Base-by-base conservation (phyloP, 1,139 yeast genomes). In the Geotrichum bryndzae region DNA sequence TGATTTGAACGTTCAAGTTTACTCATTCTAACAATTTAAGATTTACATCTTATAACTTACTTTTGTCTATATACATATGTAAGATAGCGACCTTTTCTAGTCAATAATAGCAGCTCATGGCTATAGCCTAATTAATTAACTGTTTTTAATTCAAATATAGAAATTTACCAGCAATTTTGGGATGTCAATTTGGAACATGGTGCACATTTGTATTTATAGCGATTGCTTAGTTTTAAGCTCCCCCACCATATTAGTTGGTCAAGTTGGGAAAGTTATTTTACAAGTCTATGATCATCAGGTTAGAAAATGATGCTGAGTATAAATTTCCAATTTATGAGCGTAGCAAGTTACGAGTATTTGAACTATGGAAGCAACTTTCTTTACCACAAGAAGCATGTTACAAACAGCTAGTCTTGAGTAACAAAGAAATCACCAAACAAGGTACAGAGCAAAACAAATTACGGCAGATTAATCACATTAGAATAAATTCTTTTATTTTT, bases 401-500 rank as follows among this genome's bases (percentile, higher is more conserved):
- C 45, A n/a, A 15, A 56, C 2, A 23, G 15, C 31, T 18, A 22
- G 10, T 18, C 23, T 33, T 6, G 35, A 35, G n/a, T 13, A 18
- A 50, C 6, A 11, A 38, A 53, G 11, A 35, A 35, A 35, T 35
- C n/a, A 35, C 41, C n/a, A 15, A 35, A 15, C 41, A 35, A 13
- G 15, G 11, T n/a, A 41, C 5, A 41, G 18, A 18, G 45, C 18
- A n/a, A 41, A 41, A n/a, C 23, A 41, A 41, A 18, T 41, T 48
- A 58, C 56, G 60, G 31, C 35, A 51, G 54, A 50, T 51, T 25
- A 61, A 54, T 52, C 52, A 48, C 61, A 51, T 59, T 53, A 64
- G 58, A 60, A 54, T 54, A 59, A 63, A 61, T 56, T 63, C 60
- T 58, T 62, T 59, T 58, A 48, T 52, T 54, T 56, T 54, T 51